Percentiles rank a stretch among this genome's conserved stretches.
Conservation (phyloP, 2,329 filamentous ascomycete species). For the Dactylonectria estremocensis region DNA sequence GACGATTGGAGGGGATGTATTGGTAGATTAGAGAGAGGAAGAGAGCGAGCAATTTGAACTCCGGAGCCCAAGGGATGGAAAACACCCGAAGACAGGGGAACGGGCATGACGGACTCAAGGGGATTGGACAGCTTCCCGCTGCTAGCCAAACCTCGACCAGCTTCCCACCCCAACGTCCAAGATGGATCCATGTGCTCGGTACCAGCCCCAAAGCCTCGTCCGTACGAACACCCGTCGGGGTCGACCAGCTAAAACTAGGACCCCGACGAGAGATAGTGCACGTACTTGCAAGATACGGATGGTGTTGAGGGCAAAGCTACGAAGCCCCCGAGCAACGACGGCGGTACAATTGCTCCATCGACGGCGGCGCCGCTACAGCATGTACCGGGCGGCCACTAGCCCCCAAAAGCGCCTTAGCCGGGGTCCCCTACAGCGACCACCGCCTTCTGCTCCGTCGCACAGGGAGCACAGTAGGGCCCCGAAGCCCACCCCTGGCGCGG, state of each 20-base stretch:
- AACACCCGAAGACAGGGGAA: constrained; percentile 10
- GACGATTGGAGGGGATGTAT: constrained; percentile 14
- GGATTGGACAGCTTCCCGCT: neutral
- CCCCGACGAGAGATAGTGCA: neutral
- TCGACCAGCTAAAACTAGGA: neutral
- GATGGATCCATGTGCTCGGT: neutral
- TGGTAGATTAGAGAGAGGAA: neutral
- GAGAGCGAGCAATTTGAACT: neutral
- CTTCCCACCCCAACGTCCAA: neutral
- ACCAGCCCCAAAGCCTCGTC: neutral
- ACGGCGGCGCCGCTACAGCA: constrained; percentile 23
- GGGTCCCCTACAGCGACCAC: constrained; percentile 24
- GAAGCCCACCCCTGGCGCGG: constrained; percentile 20
- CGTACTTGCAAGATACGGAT: neutral
- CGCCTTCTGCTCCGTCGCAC: neutral
- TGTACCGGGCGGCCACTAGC: constrained; percentile 29
- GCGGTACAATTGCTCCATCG: constrained; percentile 9
- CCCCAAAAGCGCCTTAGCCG: constrained; percentile 25
- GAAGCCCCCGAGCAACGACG: neutral
- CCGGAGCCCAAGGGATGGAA: constrained; percentile 3
- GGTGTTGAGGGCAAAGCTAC: constrained; percentile 12
- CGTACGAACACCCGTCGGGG: neutral
- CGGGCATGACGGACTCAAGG: neutral
- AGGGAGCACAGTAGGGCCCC: constrained; percentile 1
- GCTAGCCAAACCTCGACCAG: neutral